phyloP scores from a whole-genome alignment of 225 moss, liverwort and hornwort species.

The Lunularia cruciata region DNA sequence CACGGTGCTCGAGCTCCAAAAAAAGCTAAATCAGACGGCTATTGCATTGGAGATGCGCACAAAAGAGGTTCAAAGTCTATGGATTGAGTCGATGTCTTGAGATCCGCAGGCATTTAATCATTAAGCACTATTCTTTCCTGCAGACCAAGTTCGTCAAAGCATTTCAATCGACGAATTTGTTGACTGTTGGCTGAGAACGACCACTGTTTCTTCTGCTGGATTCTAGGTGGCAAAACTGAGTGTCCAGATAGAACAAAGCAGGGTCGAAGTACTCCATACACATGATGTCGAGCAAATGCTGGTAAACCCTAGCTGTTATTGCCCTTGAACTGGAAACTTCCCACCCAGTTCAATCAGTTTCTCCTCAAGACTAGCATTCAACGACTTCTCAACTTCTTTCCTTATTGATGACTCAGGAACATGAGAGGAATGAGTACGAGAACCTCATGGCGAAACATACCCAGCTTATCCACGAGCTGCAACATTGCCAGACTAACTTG shows the following conservation, averaged over 20 bases:
- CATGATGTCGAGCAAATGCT: conserved; percentile 37
- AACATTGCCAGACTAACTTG: conserved; percentile 54
- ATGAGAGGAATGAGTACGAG: conserved; percentile 44
- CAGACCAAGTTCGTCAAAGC: not conserved
- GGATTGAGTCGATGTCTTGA: not conserved
- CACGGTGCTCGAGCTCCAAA: conserved; percentile 19
- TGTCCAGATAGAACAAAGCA: conserved; percentile 40
- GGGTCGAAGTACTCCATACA: conserved; percentile 48
- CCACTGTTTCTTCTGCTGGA: not conserved
- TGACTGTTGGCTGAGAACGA: no score
- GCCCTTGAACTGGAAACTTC: not conserved
- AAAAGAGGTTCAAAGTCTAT: conserved; percentile 35
- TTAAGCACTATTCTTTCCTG: not conserved
- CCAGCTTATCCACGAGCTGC: conserved; percentile 58
- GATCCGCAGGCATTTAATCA: not conserved
- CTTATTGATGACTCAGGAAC: conserved; percentile 32
- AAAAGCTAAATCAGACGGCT: conserved; percentile 26
- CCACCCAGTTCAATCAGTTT: not conserved
- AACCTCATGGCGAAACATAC: conserved; percentile 58
- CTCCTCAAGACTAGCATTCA: no score
- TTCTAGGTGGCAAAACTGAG: conserved; percentile 31
- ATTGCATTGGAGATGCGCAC: conserved; percentile 30
- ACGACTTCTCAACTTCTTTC: no score
- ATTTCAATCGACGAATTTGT: no score
- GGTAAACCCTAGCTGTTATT: conserved; percentile 28